These are phyloP conservation scores for Podospora australis DNA, from an alignment of 495 filamentous ascomycete species.

Conservation along the genomic window DNA sequence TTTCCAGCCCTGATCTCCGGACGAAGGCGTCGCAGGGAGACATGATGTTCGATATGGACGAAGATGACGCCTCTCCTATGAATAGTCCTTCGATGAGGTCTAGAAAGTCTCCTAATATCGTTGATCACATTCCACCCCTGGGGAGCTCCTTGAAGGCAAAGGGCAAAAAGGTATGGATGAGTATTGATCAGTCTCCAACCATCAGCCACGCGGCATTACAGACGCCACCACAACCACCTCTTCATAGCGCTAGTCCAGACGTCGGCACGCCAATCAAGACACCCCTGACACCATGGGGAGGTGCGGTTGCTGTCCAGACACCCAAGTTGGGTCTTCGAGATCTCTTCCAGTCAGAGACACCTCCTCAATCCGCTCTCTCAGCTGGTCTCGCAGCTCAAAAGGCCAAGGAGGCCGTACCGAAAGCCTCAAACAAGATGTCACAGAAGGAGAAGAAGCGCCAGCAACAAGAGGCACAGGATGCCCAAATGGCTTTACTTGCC, in stretches of 20 bases:
- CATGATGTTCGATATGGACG: slow-evolving; percentile 92
- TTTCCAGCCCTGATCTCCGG: slow-evolving; percentile 55
- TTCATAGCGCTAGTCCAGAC: background rate
- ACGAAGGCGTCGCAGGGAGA: slow-evolving; percentile 61
- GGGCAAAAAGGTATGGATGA: slow-evolving; percentile 10
- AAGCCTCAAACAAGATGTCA: slow-evolving; percentile 54
- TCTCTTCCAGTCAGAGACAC: slow-evolving; percentile 73
- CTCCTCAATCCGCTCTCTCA: slow-evolving; percentile 61
- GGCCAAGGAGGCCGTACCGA: slow-evolving; percentile 36
- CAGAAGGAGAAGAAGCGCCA: slow-evolving; percentile 89
- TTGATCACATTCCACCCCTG: slow-evolving; percentile 18
- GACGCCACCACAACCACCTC: background rate
- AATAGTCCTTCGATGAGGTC: slow-evolving; percentile 18
- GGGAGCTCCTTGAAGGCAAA: slow-evolving; percentile 20
- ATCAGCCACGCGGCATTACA: background rate
- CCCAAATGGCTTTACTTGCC: slow-evolving; percentile 23
- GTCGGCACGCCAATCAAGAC: slow-evolving; percentile 10
- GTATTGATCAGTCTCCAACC: slow-evolving; percentile 1
- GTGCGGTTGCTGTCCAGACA: slow-evolving; percentile 42
- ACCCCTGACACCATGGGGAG: slow-evolving; percentile 57
- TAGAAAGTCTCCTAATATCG: slow-evolving; percentile 7
- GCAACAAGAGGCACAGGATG: slow-evolving; percentile 46
- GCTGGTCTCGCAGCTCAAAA: slow-evolving; percentile 57
- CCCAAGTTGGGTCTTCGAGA: slow-evolving; percentile 72
- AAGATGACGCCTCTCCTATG: slow-evolving; percentile 43